Evolutionary conservation across 345 rosid species (phyloP), one percentile per base, ranked within the genome.

Genomic region (Bruguiera gymnorhiza): DNA sequence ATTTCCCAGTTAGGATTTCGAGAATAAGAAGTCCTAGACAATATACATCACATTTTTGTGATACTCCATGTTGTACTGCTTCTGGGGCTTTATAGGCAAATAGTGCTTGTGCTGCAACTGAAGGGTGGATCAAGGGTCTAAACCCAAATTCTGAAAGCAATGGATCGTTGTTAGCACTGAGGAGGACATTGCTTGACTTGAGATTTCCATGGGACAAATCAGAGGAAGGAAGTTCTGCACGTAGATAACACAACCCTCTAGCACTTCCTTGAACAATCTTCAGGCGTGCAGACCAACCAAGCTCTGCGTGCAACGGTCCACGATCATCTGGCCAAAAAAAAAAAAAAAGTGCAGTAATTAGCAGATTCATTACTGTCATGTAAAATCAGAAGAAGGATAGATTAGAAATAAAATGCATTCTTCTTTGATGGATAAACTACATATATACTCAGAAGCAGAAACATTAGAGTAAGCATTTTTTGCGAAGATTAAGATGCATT

Each of bases 131-230:
- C 59, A 94, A 27, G 20, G 85, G 66, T 26, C 70, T 51, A 26
- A 82, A 83, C 2, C 95, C 96, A 16, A 77, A 88, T 24, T 89
- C 97, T 11, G 88, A 72, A 58, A 89, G 70, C 34, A 87, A 51
- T 2, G 97, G 92, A 55, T 89, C 88, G 16, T 85, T 84, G 60
- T 86, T 81, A 2, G 78, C 63, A 9, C 69, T 72, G 2, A 94
- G 73, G 24, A 94, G 81, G 8, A 94, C 75, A 31, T 92, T 95
- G 79, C 97, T 88, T 43, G 97, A 87, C 79, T 89, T 94, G 19
- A 94, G 86, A 76, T 91, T 88, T 1, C 98, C 96, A 50, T 95
- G 99, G 23, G 97, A 96, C 67, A 90, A 70, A 13, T 63, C 80
- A 6, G 74, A 67, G 26, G 79, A 63, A 30, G 69, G 67, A 24